A percentile compares a stretch with the other conserved stretches of the same genome.
phyloP scores from a whole-genome alignment of 352 stramenopile species.

The Pythium utonaiense region DNA sequence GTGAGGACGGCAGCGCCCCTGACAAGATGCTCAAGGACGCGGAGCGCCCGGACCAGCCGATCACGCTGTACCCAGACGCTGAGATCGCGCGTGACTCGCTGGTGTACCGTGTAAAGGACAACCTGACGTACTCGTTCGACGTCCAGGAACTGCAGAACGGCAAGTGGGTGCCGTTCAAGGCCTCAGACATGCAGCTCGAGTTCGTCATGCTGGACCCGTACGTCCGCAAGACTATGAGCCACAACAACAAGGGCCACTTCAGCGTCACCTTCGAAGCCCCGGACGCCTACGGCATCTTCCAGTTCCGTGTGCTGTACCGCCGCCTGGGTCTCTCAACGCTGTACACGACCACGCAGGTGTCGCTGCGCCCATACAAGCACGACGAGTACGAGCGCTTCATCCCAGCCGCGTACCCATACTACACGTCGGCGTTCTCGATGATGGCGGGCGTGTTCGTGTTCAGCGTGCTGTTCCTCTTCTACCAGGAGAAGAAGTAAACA shows the following conservation, averaged over 20 bases:
- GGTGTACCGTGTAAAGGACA: constrained; percentile 93
- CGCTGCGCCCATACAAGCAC: constrained; percentile 92
- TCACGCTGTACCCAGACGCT: constrained; percentile 89
- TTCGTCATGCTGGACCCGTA: constrained; percentile 95
- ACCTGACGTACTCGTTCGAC: constrained; percentile 90
- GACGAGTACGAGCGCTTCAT: constrained; percentile 96
- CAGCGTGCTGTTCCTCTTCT: constrained; percentile 88
- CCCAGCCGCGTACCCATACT: constrained; percentile 90
- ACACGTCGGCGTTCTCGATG: constrained; percentile 88
- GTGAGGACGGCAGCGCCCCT: constrained; percentile 71
- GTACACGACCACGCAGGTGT: constrained; percentile 88
- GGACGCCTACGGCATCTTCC: constrained; percentile 93
- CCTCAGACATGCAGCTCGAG: constrained; percentile 89
- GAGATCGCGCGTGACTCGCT: constrained; percentile 83
- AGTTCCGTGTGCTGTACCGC: constrained; percentile 91
- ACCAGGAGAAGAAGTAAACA: constrained; percentile 46
- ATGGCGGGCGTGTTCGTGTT: constrained; percentile 91
- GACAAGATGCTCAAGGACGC: constrained; percentile 90
- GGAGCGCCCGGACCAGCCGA: constrained; percentile 79
- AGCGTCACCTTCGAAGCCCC: constrained; percentile 84
- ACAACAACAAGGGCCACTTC: constrained; percentile 74
- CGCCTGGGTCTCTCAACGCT: constrained; percentile 85
- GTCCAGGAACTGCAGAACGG: constrained; percentile 84
- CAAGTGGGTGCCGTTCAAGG: constrained; percentile 73
- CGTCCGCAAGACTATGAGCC: constrained; percentile 83